These are phyloP conservation scores for Sungouiozyma intestinalis DNA, from an alignment of 805 yeast genomes.

Conservation along the genomic window DNA sequence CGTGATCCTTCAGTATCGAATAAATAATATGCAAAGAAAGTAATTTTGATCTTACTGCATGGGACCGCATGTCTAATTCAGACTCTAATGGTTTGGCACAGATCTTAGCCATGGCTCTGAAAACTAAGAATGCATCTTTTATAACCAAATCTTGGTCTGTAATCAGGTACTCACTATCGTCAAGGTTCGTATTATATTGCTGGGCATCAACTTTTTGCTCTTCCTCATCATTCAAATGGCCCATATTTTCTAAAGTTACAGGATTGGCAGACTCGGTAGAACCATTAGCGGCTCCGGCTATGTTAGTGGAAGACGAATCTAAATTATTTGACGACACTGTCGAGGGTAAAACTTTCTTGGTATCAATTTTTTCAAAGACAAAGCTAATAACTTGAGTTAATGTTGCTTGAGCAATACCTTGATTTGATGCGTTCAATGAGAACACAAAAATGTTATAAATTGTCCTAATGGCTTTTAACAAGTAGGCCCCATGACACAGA, in stretches of 20 bases:
- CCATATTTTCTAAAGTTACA: slow-evolving; percentile 52
- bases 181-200: slow-evolving; percentile 8
- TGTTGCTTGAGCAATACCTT: slow-evolving; percentile 91
- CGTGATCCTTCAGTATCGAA: slow-evolving; percentile 73
- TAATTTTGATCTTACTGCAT: slow-evolving; percentile 83
- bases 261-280: slow-evolving; percentile 18
- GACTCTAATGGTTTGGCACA: slow-evolving; percentile 77
- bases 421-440: slow-evolving; percentile 73
- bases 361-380: slow-evolving; percentile 57
- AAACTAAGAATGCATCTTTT: slow-evolving; percentile 86
- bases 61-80: slow-evolving; percentile 78
- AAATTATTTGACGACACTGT: slow-evolving; percentile 2
- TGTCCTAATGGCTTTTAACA: slow-evolving; percentile 84
- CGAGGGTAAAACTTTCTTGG: slow-evolving; percentile 10
- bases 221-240: slow-evolving; percentile 45
- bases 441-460: slow-evolving; percentile 86
- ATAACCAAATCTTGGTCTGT: slow-evolving; percentile 53
- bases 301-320: slow-evolving; percentile 4
- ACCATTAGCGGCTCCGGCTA: slow-evolving; percentile 23
- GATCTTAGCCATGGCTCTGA: slow-evolving; percentile 90
- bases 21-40: slow-evolving; percentile 82
- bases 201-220: slow-evolving; percentile 40
- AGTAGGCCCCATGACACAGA: slow-evolving; percentile 68
- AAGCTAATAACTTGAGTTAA: slow-evolving; percentile 82
- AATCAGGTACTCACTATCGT: slow-evolving; percentile 2